These are phyloP conservation scores for Phlebiopsis gigantea DNA, from an alignment of 768 basidiomycete genomes.

Conservation along the genomic window DNA sequence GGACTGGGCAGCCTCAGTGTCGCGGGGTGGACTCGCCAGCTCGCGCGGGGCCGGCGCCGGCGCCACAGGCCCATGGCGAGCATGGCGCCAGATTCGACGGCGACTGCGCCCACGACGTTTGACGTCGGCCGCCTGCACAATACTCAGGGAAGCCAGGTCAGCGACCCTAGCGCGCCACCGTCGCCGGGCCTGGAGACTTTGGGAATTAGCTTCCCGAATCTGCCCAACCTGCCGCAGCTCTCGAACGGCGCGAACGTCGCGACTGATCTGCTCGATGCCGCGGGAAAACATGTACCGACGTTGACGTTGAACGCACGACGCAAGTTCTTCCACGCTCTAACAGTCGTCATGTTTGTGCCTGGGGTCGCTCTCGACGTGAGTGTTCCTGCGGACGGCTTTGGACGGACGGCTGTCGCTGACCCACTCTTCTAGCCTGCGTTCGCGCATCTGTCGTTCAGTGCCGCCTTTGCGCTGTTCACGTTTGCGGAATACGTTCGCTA, in stretches of 20 bases:
- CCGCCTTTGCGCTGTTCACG: conserved; percentile 90
- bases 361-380: conserved; percentile 86
- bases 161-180: conserved; percentile 25
- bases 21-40: conserved; percentile 90
- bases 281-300: conserved; percentile 87
- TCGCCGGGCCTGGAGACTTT: conserved; percentile 20
- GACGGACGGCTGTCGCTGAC: not conserved
- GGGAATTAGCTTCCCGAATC: conserved; percentile 32
- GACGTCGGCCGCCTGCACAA: not conserved
- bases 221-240: conserved; percentile 43
- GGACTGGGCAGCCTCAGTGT: conserved; percentile 76
- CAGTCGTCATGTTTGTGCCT: conserved; percentile 95
- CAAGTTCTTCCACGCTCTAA: conserved; percentile 95
- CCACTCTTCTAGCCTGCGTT: conserved; percentile 75
- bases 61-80: conserved; percentile 39
- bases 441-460: conserved; percentile 90
- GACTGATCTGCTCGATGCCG: conserved; percentile 62
- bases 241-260: conserved; percentile 50
- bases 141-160: conserved; percentile 7
- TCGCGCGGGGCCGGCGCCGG: conserved; percentile 71
- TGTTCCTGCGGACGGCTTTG: conserved; percentile 9
- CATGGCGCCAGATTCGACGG: conserved; percentile 25
- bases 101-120: not conserved
- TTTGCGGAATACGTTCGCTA: conserved; percentile 98
- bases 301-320: conserved; percentile 86